Conservation (phyloP, 306 rosid genomes). For the Herpetospermum pedunculosum region DNA sequence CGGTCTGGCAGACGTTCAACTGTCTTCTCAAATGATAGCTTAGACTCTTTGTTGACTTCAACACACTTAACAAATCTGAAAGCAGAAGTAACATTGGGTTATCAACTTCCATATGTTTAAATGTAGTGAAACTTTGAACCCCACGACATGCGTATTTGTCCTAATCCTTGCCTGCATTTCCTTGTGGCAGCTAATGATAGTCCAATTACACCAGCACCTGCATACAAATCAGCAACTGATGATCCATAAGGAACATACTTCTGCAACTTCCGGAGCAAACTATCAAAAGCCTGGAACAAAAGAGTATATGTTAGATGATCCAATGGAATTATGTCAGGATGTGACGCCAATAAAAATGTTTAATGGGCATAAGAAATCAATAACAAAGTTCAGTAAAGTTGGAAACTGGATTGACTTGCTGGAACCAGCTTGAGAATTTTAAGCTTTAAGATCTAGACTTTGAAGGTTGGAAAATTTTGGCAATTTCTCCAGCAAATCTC, state of each 20-base stretch:
- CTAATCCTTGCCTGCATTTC: constrained; percentile 77
- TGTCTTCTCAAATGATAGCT: constrained; percentile 86
- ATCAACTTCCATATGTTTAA: neutral
- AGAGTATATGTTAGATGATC: neutral
- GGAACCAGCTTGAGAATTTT: neutral
- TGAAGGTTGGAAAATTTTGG: neutral
- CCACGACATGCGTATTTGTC: constrained; percentile 14
- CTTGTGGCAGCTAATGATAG: constrained; percentile 79
- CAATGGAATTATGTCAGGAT: neutral
- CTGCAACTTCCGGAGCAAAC: constrained; percentile 74
- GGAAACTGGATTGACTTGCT: neutral
- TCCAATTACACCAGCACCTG: constrained; percentile 96
- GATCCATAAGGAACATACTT: constrained; percentile 80
- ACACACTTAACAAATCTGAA: constrained; percentile 81
- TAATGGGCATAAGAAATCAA: neutral
- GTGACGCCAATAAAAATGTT: neutral
- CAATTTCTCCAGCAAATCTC: neutral
- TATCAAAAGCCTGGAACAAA: constrained; percentile 64
- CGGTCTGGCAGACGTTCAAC: constrained; percentile 54
- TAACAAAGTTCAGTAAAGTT: neutral
- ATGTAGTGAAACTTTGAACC: constrained; percentile 1
- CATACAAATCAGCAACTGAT: constrained; percentile 85
- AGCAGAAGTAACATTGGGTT: neutral
- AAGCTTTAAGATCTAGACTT: neutral
- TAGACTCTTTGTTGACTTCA: constrained; percentile 86